phyloP scores from a whole-genome alignment of 2,329 filamentous ascomycete species.

The Macroventuria anomochaeta region DNA sequence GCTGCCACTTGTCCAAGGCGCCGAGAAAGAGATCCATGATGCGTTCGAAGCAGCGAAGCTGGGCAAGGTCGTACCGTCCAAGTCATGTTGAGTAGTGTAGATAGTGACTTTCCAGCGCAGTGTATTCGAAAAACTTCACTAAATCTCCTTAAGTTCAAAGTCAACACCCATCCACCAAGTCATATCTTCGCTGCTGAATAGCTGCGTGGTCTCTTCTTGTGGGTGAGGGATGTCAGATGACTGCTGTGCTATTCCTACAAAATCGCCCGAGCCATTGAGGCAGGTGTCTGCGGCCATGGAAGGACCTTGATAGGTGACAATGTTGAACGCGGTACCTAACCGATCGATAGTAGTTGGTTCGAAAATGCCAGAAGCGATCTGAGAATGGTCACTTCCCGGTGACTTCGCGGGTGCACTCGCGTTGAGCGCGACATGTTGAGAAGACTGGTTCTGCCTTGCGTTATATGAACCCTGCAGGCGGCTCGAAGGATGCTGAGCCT shows the following conservation, averaged over 20 bases:
- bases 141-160: constrained; percentile 6
- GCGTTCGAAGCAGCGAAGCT: constrained; percentile 47
- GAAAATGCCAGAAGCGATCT: neutral
- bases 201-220: constrained; percentile 31
- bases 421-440: neutral
- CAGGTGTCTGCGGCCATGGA: neutral
- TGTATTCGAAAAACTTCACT: neutral
- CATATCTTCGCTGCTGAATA: constrained; percentile 32
- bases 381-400: neutral
- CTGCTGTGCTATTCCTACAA: constrained; percentile 34
- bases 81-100: constrained; percentile 13
- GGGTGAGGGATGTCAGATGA: constrained; percentile 32
- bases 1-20: constrained; percentile 53
- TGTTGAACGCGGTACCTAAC: neutral
- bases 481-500: neutral
- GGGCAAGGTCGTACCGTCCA: constrained; percentile 41
- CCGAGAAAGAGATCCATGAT: constrained; percentile 53
- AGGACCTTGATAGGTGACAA: neutral
- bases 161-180: constrained; percentile 24
- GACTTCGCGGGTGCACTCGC: neutral
- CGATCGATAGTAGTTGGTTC: neutral
- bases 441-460: no score
- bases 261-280: constrained; percentile 19
- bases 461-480: no score
- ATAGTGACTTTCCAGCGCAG: neutral